These are phyloP conservation scores for Cutaneotrichosporon sp. DNA, from an alignment of 1,284 basidiomycete genomes.

Conservation along the genomic window DNA sequence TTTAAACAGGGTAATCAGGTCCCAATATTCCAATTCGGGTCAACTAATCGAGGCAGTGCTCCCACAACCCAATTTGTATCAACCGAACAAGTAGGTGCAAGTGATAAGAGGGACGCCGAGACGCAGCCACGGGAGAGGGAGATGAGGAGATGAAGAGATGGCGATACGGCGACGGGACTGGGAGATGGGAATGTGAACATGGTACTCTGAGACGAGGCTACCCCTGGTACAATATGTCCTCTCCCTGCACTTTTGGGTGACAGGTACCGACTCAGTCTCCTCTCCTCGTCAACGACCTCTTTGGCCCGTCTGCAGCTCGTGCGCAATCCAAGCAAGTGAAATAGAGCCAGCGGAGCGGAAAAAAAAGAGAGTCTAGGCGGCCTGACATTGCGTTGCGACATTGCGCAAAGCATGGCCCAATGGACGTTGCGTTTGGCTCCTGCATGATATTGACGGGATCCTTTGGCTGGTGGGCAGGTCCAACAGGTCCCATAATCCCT, in stretches of 20 bases:
- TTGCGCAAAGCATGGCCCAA: not conserved
- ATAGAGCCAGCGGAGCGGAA: too few species aligned
- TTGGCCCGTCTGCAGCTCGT: too few species aligned
- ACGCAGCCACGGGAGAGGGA: not conserved
- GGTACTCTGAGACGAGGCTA: not conserved
- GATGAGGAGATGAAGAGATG: not conserved
- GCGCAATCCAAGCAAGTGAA: too few species aligned
- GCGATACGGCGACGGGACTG: not conserved
- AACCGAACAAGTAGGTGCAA: too few species aligned
- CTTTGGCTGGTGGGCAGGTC: not conserved
- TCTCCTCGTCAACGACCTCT: not conserved
- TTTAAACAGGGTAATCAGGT: too few species aligned
- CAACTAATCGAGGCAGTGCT: too few species aligned
- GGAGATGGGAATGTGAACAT: constrained; percentile 3
- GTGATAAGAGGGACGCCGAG: too few species aligned
- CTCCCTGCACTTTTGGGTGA: not conserved
- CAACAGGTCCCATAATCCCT: not conserved
- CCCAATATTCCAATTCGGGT: too few species aligned
- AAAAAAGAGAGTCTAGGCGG: not conserved
- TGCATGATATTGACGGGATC: not conserved
- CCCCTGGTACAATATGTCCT: not conserved
- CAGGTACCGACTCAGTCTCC: not conserved
- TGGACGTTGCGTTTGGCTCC: not conserved
- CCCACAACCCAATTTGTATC: too few species aligned
- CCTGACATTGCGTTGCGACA: not conserved